phyloP scores from a whole-genome alignment of 495 filamentous ascomycete species.

The Penicillium pulvis region DNA sequence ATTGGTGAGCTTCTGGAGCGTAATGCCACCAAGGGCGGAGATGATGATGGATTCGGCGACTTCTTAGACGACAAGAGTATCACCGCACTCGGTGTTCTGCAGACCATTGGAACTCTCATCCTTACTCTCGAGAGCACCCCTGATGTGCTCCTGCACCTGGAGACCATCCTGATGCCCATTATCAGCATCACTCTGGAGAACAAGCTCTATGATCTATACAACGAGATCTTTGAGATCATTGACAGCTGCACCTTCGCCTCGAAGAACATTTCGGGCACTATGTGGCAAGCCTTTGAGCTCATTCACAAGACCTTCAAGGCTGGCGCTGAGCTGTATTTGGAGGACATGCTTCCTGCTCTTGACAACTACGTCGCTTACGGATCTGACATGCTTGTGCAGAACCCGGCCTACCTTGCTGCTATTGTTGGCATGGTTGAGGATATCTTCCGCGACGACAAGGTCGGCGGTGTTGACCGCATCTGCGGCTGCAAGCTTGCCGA shows the following conservation, averaged over 20 bases:
- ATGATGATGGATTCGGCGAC: conserved; percentile 80
- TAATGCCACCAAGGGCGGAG: conserved; percentile 65
- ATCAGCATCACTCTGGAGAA: conserved; percentile 95
- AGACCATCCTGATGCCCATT: conserved; percentile 94
- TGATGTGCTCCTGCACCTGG: conserved; percentile 89
- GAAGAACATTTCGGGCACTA: conserved; percentile 89
- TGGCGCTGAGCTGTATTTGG: conserved; percentile 94
- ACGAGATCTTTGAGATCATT: conserved; percentile 98
- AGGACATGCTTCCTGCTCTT: conserved; percentile 94
- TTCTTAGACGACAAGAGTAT: conserved; percentile 98
- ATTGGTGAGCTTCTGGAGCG: conserved; percentile 88
- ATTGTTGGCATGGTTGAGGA: conserved; percentile 80
- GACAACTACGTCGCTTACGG: conserved; percentile 98
- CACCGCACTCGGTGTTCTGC: conserved; percentile 91
- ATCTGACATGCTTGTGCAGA: conserved; percentile 73
- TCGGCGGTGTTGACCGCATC: conserved; percentile 92
- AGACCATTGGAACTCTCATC: conserved; percentile 97
- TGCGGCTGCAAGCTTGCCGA: conserved; percentile 99
- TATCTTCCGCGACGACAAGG: conserved; percentile 81
- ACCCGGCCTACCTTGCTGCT: conserved; percentile 81
- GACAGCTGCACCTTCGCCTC: conserved; percentile 99
- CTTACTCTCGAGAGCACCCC: conserved; percentile 95
- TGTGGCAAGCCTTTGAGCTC: conserved; percentile 98
- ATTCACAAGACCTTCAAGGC: conserved; percentile 97
- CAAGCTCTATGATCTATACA: conserved; percentile 95